Percentiles rank a stretch among this genome's conserved stretches.
These are phyloP conservation scores for Suillus fuscotomentosus DNA, from an alignment of 768 basidiomycete genomes.

Conservation along the genomic window DNA sequence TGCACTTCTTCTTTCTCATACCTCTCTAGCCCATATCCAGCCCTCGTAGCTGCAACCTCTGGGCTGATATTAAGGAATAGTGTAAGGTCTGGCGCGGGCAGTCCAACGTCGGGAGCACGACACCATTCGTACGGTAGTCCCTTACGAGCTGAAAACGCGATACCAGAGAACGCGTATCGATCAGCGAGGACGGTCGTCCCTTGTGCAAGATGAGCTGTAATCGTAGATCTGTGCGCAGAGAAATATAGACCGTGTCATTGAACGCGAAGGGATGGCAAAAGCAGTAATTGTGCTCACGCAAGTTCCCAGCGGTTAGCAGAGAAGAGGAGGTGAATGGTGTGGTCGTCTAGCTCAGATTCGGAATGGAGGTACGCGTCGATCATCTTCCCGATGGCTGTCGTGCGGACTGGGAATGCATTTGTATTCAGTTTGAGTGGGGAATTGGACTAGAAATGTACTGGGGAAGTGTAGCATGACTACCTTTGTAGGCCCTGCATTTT, in stretches of 20 bases:
- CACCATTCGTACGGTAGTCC: constrained; percentile 82
- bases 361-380: constrained; percentile 91
- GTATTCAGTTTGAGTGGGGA: not conserved
- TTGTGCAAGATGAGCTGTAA: constrained; percentile 52
- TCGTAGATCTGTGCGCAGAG: constrained; percentile 46
- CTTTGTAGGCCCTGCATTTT: constrained; percentile 6
- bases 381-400: constrained; percentile 87
- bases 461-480: constrained; percentile 84
- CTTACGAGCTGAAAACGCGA: constrained; percentile 80
- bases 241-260: not conserved
- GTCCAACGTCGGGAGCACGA: constrained; percentile 76
- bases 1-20: constrained; percentile 86
- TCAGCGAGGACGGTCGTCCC: constrained; percentile 86
- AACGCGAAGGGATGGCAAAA: not conserved
- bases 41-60: constrained; percentile 62
- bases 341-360: constrained; percentile 85
- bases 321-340: constrained; percentile 90
- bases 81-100: constrained; percentile 87
- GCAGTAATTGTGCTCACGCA: constrained; percentile 48
- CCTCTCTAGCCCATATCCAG: constrained; percentile 83
- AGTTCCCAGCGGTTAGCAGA: constrained; percentile 97
- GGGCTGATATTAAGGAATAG: constrained; percentile 85
- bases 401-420: constrained; percentile 60
- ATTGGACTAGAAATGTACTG: constrained; percentile 43
- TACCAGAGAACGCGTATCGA: constrained; percentile 95